Conservation (phyloP, 2,329 filamentous ascomycete species). For the Calonectria hongkongensis region DNA sequence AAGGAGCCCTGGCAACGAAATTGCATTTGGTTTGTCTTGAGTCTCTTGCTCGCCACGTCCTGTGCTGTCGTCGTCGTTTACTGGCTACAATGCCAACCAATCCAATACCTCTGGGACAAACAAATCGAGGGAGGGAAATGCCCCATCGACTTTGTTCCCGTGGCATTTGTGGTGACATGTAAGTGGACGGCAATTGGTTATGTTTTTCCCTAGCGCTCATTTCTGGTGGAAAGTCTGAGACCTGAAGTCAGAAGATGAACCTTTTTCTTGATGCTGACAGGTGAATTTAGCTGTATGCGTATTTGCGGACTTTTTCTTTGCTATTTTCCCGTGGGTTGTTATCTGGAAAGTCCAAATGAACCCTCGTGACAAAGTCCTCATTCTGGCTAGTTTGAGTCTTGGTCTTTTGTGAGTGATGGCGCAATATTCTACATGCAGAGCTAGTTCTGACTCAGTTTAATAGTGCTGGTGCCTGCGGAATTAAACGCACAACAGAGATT, state of each 20-base stretch:
- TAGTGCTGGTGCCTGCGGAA: conserved; percentile 35
- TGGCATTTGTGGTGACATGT: conserved; percentile 31
- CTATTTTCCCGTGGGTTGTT: conserved; percentile 64
- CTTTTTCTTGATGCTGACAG: neutral
- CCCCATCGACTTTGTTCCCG: conserved; percentile 26
- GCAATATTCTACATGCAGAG: no score
- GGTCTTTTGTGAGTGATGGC: conserved; percentile 59
- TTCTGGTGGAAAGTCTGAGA: neutral
- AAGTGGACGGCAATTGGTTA: conserved; percentile 7
- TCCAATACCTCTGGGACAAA: conserved; percentile 32
- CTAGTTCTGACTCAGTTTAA: neutral
- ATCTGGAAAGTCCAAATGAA: conserved; percentile 65
- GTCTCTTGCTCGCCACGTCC: conserved; percentile 21
- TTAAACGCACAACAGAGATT: conserved; percentile 29
- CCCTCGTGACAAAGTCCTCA: conserved; percentile 63
- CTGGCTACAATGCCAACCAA: conserved; percentile 35
- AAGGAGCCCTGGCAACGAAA: conserved; percentile 56
- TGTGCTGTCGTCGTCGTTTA: conserved; percentile 14
- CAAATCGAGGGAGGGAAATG: conserved; percentile 19
- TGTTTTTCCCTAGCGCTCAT: no score
- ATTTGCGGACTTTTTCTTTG: conserved; percentile 60
- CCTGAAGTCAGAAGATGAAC: neutral
- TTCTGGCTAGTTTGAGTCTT: conserved; percentile 62
- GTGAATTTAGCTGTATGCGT: conserved; percentile 38
- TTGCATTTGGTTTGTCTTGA: conserved; percentile 56